These are phyloP conservation scores for Melaleuca alternifolia DNA, from an alignment of 345 rosid species.

Conservation along the genomic window DNA sequence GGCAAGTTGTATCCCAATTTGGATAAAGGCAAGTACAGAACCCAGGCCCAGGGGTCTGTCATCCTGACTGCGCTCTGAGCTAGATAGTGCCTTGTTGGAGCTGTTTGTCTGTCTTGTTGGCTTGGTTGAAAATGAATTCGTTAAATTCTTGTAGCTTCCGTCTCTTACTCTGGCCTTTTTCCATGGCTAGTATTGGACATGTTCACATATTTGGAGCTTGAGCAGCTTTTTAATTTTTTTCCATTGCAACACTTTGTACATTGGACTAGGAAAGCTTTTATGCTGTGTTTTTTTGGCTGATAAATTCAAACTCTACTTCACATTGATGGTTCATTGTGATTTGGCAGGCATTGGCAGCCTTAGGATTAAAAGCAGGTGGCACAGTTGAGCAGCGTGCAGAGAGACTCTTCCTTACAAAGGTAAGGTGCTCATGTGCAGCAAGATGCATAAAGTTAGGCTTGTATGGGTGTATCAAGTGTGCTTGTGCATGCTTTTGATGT, in stretches of 20 bases:
- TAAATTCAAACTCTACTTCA: not conserved
- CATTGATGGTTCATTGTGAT: conserved; percentile 2
- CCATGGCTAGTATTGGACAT: not conserved
- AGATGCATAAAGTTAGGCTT: not conserved
- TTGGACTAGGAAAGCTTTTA: not conserved
- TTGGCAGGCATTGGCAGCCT: conserved; percentile 68
- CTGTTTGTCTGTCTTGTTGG: not conserved
- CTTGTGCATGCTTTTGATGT: not conserved
- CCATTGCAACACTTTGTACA: not conserved
- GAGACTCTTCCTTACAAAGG: conserved; percentile 94
- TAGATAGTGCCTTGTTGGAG: not conserved
- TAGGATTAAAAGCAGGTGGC: conserved; percentile 92
- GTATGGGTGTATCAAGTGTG: not conserved
- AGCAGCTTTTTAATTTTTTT: not conserved
- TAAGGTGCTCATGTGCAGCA: not conserved
- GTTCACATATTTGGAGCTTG: not conserved
- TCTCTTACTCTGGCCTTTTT: not conserved
- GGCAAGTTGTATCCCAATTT: conserved; percentile 8
- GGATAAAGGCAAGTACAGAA: conserved; percentile 11
- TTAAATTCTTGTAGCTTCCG: not conserved
- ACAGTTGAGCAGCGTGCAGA: conserved; percentile 86
- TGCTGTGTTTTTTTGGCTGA: not conserved
- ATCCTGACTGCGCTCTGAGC: not conserved
- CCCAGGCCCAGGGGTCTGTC: conserved; percentile 12
- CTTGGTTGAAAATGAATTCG: not conserved